Evolutionary conservation across 1,139 yeast species (phyloP), one percentile per base, ranked within the genome.

Genomic region (Yamadazyma sp.): DNA sequence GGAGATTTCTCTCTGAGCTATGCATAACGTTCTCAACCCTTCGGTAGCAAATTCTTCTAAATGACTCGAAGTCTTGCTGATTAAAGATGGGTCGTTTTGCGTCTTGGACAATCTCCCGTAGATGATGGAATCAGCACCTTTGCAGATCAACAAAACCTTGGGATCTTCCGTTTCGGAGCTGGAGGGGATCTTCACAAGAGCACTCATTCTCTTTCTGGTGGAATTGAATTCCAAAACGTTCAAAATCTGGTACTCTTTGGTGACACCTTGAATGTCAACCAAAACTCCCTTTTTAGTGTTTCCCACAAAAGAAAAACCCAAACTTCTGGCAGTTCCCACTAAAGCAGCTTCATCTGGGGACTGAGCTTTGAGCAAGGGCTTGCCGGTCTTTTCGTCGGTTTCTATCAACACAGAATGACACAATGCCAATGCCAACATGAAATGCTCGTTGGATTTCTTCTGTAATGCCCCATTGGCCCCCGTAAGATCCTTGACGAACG

Each of bases 131-230:
- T 72, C 78, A 0, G 78, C 78, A 39, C 78, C 78, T 51, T 72
- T 72, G 56, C 76, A 71, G 34, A 70, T 62, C 41, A 71, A 61
- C 24, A 70, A 56, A 1, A 72, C 74, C 37, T 57, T 69, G 7
- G 67, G 62, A 46, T 64, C 67, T 14, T 56, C 70, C 13, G 56
- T 52, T 17, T 56, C 59, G 11, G 47, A 47, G 20, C 54, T 58
- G n/a, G 59, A 52, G 6, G 81, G 80, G 3, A 67, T 58, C 77
- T 86, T 70, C 31, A 90, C 76, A 48, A 92, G 86, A 11, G 92
- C 89, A 71, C 96, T 87, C 97, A 90, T 92, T 70, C 97, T 65
- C 53, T 70, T 71, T 52, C 77, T 63, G 2, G 77, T 70, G 11
- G 76, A 70, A 47, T 71, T 74, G 57, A 79, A 79, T 39, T 80